These are phyloP conservation scores for Hypsizygus ulmarius DNA, from an alignment of 1,284 basidiomycete genomes.

Conservation along the genomic window DNA sequence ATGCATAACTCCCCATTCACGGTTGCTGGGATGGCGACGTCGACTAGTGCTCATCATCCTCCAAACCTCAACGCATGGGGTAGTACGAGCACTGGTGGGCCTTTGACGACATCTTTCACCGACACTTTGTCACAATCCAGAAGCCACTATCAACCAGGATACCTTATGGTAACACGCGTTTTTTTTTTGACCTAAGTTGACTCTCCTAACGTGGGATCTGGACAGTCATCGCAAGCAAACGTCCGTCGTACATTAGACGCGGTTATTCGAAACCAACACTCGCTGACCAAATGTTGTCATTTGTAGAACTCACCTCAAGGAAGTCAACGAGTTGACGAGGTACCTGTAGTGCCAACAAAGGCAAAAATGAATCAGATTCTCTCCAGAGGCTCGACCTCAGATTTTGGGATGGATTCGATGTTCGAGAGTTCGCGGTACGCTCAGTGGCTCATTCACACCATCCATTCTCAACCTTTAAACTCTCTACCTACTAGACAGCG, in stretches of 20 bases:
- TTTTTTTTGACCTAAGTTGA: constrained; percentile 1
- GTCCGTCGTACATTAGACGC: constrained; percentile 28
- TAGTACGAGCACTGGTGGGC: constrained; percentile 31
- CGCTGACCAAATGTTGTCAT: background rate
- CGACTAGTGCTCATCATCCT: constrained; percentile 35
- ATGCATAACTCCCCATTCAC: constrained; percentile 34
- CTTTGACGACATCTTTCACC: constrained; percentile 36
- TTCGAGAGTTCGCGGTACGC: constrained; percentile 65
- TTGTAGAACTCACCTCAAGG: constrained; percentile 51
- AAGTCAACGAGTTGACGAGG: constrained; percentile 62
- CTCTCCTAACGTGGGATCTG: background rate
- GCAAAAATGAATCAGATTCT: constrained; percentile 71
- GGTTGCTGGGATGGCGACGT: constrained; percentile 45
- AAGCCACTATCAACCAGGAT: constrained; percentile 73
- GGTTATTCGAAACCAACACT: constrained; percentile 4
- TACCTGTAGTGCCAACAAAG: constrained; percentile 69
- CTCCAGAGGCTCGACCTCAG: constrained; percentile 56
- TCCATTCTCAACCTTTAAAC: background rate
- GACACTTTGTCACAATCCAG: constrained; percentile 66
- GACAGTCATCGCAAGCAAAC: constrained; percentile 58
- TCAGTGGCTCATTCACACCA: background rate
- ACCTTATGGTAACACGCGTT: constrained; percentile 56
- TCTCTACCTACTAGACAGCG: constrained; percentile 42
- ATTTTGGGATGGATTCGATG: constrained; percentile 79
- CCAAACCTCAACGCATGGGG: constrained; percentile 41